Conservation (phyloP, 768 basidiomycete genomes). For the Scleroderma bovista region DNA sequence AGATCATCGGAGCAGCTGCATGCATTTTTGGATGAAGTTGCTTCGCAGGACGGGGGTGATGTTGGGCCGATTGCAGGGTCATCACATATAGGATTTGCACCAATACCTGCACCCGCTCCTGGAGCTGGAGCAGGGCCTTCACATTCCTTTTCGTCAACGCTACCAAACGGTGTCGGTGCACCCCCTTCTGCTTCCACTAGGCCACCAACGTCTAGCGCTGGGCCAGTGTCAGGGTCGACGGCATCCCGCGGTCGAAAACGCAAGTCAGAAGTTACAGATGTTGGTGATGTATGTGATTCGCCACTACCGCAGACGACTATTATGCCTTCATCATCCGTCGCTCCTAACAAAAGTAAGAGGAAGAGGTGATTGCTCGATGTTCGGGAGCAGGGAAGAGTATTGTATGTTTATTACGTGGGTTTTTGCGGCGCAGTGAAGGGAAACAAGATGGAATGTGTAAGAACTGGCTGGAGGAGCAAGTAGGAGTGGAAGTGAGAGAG, state of each 20-base stretch:
- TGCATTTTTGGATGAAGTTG: conserved; percentile 41
- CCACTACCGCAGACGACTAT: background rate
- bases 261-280: conserved; percentile 33
- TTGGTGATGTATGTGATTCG: too few species aligned
- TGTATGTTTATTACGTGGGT: too few species aligned
- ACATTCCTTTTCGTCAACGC: background rate
- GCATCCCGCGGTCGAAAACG: conserved; percentile 29
- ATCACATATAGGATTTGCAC: background rate
- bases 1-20: conserved; percentile 34
- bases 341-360: conserved; percentile 21
- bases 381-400: too few species aligned
- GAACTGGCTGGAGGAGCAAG: too few species aligned
- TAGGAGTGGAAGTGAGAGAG: background rate
- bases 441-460: too few species aligned
- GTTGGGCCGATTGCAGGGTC: background rate
- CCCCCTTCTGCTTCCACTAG: background rate
- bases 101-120: too few species aligned
- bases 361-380: conserved; percentile 23
- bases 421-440: too few species aligned
- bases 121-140: background rate
- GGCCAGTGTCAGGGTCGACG: background rate
- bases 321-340: conserved; percentile 1
- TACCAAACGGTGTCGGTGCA: background rate
- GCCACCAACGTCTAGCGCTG: background rate
- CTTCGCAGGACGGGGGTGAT: conserved; percentile 25